These are phyloP conservation scores for Gillenia trifoliata DNA, from an alignment of 306 rosid species.

Conservation along the genomic window DNA sequence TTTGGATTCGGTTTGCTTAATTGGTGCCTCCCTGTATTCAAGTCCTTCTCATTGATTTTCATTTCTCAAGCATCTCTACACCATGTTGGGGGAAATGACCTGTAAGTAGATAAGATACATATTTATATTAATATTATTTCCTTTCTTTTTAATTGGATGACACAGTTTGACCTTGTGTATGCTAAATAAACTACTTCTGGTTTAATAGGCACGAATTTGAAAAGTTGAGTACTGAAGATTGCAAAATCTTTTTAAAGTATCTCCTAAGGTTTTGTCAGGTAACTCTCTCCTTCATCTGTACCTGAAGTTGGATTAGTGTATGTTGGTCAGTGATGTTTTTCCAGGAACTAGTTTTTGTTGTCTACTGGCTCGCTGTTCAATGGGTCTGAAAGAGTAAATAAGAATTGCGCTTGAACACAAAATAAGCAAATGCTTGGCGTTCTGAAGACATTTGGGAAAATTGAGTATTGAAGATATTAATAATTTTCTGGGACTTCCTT, in stretches of 20 bases:
- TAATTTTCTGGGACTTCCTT: neutral
- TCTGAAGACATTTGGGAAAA: neutral
- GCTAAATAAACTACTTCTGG: slow-evolving; percentile 18
- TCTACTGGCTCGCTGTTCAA: neutral
- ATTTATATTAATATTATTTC: neutral
- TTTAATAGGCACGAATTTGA: slow-evolving; percentile 49
- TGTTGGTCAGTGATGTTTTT: slow-evolving; percentile 1
- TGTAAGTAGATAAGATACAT: slow-evolving; percentile 48
- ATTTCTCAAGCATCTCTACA: slow-evolving; percentile 38
- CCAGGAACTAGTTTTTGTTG: neutral
- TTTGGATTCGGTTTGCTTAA: slow-evolving; percentile 35
- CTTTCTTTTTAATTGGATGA: slow-evolving; percentile 2
- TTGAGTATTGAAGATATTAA: neutral
- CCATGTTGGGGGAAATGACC: slow-evolving; percentile 37
- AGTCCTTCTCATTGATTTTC: slow-evolving; percentile 59
- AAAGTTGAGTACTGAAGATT: slow-evolving; percentile 50
- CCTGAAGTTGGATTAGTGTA: neutral
- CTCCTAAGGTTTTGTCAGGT: slow-evolving; percentile 80
- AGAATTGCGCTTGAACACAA: neutral
- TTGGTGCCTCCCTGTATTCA: slow-evolving; percentile 84
- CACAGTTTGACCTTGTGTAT: slow-evolving; percentile 2
- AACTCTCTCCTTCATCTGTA: slow-evolving; percentile 27
- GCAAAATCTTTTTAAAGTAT: slow-evolving; percentile 42
- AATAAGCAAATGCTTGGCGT: neutral
- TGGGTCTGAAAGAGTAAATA: neutral